Evolutionary conservation across 768 basidiomycete species (phyloP), one percentile per base, ranked within the genome.

Genomic region (Cystobasidiopsis lactophilus): DNA sequence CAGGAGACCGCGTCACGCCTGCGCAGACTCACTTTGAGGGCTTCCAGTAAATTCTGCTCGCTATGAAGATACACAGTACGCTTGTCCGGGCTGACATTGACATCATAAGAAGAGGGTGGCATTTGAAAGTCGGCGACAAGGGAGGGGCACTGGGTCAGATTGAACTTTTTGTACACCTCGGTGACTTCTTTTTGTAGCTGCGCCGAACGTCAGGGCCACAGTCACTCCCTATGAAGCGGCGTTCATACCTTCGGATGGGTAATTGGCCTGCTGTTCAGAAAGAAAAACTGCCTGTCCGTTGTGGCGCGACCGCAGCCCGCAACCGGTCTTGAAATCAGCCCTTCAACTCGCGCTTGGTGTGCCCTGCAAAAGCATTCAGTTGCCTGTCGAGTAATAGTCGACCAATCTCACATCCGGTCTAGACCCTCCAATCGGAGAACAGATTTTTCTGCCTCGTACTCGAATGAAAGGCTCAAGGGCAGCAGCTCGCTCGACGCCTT

Each of bases 51-150:
- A 55, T 80, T 80, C 11, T 71, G 72, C 65, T 98, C 91, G 64
- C 79, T 79, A 59, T 95, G 86, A 11, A 98, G 62, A 48, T 93
- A 78, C 35, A 96, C 81, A 0, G 85, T 89, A n/a, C 91, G 74
- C 63, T 96, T 98, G 69, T 96, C 93, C 0, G 93, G 91, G 56
- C 79, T 84, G 54, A 96, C 82, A 56, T 98, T 98, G 62, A 98
- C 77, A 63, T 98, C 93, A 60, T 77, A 83, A 0, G 76, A 70
- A 85, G 85, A 73, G 4, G 79, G 78, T 0, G 89, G 85, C 2
- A 95, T 65, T 14, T 76, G 69, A 58, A 95, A 79, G 65, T 95
- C 78, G 0, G 85, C 81, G 5, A 95, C 66, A 29, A 89, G 71
- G 58, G 91, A 77, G 0, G 91, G 88, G 0, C 75, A 70, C 58